phyloP scores from a whole-genome alignment of 108 stramenopile species.

The Seminavis robusta region DNA sequence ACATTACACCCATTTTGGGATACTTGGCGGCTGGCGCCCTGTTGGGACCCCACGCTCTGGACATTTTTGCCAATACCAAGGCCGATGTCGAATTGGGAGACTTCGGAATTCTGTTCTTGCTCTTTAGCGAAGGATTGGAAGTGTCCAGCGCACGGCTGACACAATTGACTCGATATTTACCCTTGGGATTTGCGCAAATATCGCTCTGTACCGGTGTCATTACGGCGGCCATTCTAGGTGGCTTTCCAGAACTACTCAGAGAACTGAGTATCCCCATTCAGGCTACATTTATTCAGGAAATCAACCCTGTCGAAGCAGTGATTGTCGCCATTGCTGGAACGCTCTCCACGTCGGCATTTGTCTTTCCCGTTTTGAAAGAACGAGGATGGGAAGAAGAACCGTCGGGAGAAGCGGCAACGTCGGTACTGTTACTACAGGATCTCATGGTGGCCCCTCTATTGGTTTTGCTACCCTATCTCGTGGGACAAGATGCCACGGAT shows the following conservation, averaged over 20 bases:
- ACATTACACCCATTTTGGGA: conserved; percentile 63
- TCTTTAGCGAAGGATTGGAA: conserved; percentile 72
- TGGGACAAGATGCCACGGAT: conserved; percentile 50
- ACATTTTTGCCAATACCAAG: conserved; percentile 55
- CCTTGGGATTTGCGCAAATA: conserved; percentile 62
- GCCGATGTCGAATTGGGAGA: conserved; percentile 72
- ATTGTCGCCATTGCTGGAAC: conserved; percentile 55
- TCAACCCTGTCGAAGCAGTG: conserved; percentile 59
- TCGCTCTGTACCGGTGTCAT: conserved; percentile 46
- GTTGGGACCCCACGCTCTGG: conserved; percentile 60
- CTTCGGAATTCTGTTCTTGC: conserved; percentile 75
- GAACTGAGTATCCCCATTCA: conserved; percentile 36
- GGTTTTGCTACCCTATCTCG: conserved; percentile 61
- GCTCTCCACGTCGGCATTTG: conserved; percentile 68
- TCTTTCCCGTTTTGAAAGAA: conserved; percentile 70
- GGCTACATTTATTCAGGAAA: conserved; percentile 2
- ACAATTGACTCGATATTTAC: conserved; percentile 46
- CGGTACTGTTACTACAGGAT: conserved; percentile 69
- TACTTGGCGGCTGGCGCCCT: conserved; percentile 55
- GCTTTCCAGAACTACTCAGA: conserved; percentile 30
- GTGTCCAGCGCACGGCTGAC: conserved; percentile 43
- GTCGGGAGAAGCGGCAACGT: conserved; percentile 55
- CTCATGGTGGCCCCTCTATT: conserved; percentile 71
- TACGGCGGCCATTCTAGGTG: conserved; percentile 38
- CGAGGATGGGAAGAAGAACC: conserved; percentile 59